These are phyloP conservation scores for Gloeophyllum trabeum DNA, from an alignment of 768 basidiomycete species.

Conservation along the genomic window DNA sequence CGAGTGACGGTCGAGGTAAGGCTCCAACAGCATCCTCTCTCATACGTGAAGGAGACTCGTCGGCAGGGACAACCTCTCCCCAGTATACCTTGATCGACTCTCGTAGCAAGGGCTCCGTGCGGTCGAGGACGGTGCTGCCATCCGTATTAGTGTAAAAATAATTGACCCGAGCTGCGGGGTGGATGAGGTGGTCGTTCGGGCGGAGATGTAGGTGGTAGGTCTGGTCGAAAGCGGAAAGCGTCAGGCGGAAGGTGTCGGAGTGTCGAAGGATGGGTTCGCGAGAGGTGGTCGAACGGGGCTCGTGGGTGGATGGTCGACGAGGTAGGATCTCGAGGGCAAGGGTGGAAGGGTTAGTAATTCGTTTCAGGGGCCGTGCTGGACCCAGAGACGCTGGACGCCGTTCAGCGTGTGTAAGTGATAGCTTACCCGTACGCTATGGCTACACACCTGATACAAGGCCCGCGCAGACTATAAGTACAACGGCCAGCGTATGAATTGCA, in stretches of 20 bases:
- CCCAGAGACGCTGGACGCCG: constrained; percentile 13
- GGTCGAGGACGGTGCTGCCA: constrained; percentile 37
- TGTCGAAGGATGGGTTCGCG: constrained; percentile 38
- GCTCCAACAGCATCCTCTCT: constrained; percentile 53
- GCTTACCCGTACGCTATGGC: background rate
- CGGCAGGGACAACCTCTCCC: constrained; percentile 63
- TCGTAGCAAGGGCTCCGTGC: constrained; percentile 50
- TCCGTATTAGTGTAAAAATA: constrained; percentile 44
- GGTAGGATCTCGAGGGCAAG: constrained; percentile 32
- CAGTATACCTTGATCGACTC: constrained; percentile 57
- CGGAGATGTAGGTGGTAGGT: constrained; percentile 63
- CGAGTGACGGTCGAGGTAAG: constrained; percentile 35
- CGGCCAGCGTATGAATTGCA: constrained; percentile 1
- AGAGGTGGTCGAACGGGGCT: background rate
- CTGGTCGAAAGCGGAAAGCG: constrained; percentile 53
- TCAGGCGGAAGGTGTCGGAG: constrained; percentile 62
- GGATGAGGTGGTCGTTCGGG: constrained; percentile 70
- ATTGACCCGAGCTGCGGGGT: constrained; percentile 64
- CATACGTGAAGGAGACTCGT: constrained; percentile 41
- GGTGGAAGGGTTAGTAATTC: constrained; percentile 23
- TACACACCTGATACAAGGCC: background rate
- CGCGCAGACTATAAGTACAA: background rate
- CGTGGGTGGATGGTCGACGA: constrained; percentile 10
- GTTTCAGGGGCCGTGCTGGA: constrained; percentile 22
- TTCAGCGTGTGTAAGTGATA: background rate